A percentile compares a stretch with the other conserved stretches of the same genome.
These are phyloP conservation scores for Areca catechu DNA, from an alignment of 176 grass and related monocot genomes.

Conservation along the genomic window DNA sequence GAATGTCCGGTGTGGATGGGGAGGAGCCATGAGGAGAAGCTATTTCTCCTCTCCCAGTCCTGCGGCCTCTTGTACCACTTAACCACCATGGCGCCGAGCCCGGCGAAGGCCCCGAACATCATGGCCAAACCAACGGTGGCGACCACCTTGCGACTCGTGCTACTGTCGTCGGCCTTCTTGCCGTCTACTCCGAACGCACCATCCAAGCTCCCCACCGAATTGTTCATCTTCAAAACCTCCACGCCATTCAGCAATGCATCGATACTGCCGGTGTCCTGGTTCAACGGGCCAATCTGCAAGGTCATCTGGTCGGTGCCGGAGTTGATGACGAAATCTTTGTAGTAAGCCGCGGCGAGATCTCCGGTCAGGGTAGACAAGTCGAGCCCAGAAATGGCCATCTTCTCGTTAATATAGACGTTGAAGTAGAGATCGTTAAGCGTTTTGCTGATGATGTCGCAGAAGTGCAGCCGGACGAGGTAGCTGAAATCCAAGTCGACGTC, in stretches of 20 bases:
- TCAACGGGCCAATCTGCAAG: slow-evolving; percentile 1
- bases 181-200: not conserved
- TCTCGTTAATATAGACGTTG: slow-evolving; percentile 7
- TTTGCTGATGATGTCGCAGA: slow-evolving; percentile 18
- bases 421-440: slow-evolving; percentile 13
- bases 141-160: not conserved
- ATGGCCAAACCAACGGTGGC: not conserved
- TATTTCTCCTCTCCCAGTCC: too few relatives aligned
- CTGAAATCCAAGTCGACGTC: not conserved
- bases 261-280: not conserved
- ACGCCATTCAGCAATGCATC: slow-evolving; percentile 12
- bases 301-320: not conserved
- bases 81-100: not conserved
- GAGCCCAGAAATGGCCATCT: not conserved
- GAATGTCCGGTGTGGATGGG: too few relatives aligned
- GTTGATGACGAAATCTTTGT: slow-evolving; percentile 5
- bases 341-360: slow-evolving; percentile 5
- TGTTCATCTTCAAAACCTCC: slow-evolving; percentile 15
- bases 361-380: not conserved
- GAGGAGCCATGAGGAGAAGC: too few relatives aligned
- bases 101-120: not conserved
- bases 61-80: not conserved
- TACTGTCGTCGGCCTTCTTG: not conserved
- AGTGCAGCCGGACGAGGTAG: slow-evolving; percentile 5
- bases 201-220: slow-evolving; percentile 11